Percentiles rank a stretch among this genome's conserved stretches.
These are phyloP conservation scores for Termitomyces sp. DNA, from an alignment of 768 basidiomycete genomes.

Conservation along the genomic window DNA sequence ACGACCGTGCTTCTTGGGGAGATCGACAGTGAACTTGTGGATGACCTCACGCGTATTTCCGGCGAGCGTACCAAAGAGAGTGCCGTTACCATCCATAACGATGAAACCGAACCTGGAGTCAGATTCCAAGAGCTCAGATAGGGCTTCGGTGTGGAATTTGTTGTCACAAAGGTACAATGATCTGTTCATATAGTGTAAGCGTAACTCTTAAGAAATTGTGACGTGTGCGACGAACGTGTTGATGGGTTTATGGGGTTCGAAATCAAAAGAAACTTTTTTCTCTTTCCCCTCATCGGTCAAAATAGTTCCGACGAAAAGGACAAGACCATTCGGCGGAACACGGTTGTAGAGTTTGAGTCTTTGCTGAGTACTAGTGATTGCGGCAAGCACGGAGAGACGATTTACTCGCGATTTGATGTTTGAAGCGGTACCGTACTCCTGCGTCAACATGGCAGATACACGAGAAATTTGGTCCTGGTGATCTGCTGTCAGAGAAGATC, in stretches of 20 bases:
- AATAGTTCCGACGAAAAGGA: conserved; percentile 97
- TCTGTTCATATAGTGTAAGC: conserved; percentile 30
- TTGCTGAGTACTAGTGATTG: conserved; percentile 97
- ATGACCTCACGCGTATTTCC: conserved; percentile 97
- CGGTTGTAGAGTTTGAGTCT: conserved; percentile 95
- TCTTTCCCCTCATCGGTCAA: conserved; percentile 98
- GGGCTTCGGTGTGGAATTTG: conserved; percentile 98
- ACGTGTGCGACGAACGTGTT: conserved; percentile 68
- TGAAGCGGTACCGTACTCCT: conserved; percentile 98
- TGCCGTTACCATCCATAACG: conserved; percentile 99
- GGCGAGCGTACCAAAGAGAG: conserved; percentile 91
- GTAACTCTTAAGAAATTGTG: neutral
- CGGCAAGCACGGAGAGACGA: conserved; percentile 93
- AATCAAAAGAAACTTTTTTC: conserved; percentile 98
- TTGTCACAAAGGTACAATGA: conserved; percentile 99
- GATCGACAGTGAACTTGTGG: conserved; percentile 98
- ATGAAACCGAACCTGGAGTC: conserved; percentile 99
- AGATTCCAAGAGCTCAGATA: conserved; percentile 93
- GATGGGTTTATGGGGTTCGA: conserved; percentile 98
- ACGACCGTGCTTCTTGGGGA: conserved; percentile 99
- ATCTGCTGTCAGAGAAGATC: conserved; percentile 6
- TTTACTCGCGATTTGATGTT: conserved; percentile 99
- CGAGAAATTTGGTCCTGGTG: conserved; percentile 88
- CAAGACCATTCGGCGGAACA: conserved; percentile 94
- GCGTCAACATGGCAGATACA: conserved; percentile 92